Evolutionary conservation across 225 moss, liverwort and hornwort species (phyloP), one percentile per base, ranked within the genome.

Genomic region (Ulota crispa): DNA sequence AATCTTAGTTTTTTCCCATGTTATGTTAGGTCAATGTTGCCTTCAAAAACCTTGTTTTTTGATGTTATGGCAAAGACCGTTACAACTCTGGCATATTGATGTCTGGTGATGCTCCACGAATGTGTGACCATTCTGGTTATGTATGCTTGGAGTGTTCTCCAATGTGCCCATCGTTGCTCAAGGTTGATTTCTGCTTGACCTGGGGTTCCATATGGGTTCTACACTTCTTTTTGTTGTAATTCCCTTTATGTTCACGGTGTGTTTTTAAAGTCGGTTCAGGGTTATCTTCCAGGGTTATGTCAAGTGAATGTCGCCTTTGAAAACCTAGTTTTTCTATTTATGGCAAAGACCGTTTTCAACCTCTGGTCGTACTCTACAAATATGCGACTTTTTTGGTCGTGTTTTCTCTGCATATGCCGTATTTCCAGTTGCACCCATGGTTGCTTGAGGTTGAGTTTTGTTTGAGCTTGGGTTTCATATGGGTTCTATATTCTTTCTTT

Each of bases 1-100:
- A 21, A 19, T 32, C 2, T 12, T 70, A 56, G 15, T 36, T 8
- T 41, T 41, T 41, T 36, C 16, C 84, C 85, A 83, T 75, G 81
- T 85, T 87, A 77, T 81, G 87, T 87, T 82, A 89, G 78, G 81
- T 84, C 69, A 67, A 79, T 88, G 75, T 79, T 76, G 78, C 37
- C 64, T 32, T 72, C 43, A 43, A 32, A 47, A 78, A 82, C 74
- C 8, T 31, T 69, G 64, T 34, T 39, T 73, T 81, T 59, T 63
- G 74, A 70, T 64, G 36, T 4, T 3, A 81, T 79, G 84, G 82
- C 75, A 82, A 18, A 82, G 84, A 84, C 78, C 72, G 82, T 85
- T 85, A 87, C 85, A 75, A 79, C 67, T 34, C 79, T 88, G 79
- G 82, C 26, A 83, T 21, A 68, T 41, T 59, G 52, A 64, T 7